Evolutionary conservation across 1,284 basidiomycete species (phyloP), one percentile per base, ranked within the genome.

Genomic region (Pseudozyma thailandica): DNA sequence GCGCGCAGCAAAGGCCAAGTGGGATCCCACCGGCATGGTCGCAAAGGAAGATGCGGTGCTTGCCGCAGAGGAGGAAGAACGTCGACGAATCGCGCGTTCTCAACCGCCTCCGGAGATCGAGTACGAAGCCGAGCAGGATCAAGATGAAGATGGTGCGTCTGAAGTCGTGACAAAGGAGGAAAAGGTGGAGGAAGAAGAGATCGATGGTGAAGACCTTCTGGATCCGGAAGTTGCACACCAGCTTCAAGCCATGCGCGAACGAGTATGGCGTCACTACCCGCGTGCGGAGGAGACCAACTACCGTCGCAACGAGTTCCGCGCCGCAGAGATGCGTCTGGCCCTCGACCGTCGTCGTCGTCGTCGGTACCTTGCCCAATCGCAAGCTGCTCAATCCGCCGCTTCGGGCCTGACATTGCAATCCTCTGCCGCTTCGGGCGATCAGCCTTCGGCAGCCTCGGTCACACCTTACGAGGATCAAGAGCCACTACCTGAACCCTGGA

Each of bases 241-340:
- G 41, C 58, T 78, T 8, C 59, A 66, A 39, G 25, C 44, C 18
- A 51, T 72, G 28, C 72, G 80, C 25, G 75, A 79, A 26, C 60
- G 75, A 6, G 73, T 80, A 13, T 82, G 81, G 81, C 69, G 80
- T 3, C 81, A 82, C 53, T 77, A 80, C 42, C 79, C 80, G 7
- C 72, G 78, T n/a, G 72, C 71, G 20, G 75, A 72, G 27, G 78
- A 80, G 30, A 76, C 72, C 56, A 75, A 75, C 45, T 80, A 79
- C 45, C 70, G 69, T 21, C 72, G 77, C 25, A 54, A 62, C 30
- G 75, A 80, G 53, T 78, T 80, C 44, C 58, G 60, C 1, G 59
- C 64, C 1, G 78, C 78, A 10, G 77, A 80, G 35, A 71, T 77
- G 50, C 72, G 77, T 23, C 71, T 80, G 16, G 65, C 57, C 7